phyloP scores from a whole-genome alignment of 2,329 filamentous ascomycete species.

The Elsinoe perseae region DNA sequence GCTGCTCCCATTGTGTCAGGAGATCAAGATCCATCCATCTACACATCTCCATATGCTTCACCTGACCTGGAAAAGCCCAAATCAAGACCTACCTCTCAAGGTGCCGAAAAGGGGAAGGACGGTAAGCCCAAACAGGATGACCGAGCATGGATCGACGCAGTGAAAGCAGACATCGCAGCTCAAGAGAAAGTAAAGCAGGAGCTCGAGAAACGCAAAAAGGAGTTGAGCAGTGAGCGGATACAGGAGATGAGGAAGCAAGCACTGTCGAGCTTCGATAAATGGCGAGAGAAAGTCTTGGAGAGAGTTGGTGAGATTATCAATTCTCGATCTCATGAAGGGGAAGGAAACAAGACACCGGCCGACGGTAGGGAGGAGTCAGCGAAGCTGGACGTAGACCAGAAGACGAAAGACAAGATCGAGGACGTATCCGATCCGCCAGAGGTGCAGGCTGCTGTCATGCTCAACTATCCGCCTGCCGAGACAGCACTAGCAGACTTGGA shows the following conservation, averaged over 20 bases:
- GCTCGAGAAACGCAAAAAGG: conserved; percentile 38
- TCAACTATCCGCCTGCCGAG: conserved; percentile 33
- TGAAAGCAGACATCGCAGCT: conserved; percentile 25
- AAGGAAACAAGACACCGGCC: conserved; percentile 18
- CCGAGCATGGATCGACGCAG: conserved; percentile 19
- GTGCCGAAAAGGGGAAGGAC: conserved; percentile 19
- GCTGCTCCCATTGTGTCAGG: conserved; percentile 28
- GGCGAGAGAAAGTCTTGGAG: conserved; percentile 63
- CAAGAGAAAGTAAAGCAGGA: conserved; percentile 28
- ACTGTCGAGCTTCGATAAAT: conserved; percentile 67
- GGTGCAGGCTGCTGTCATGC: conserved; percentile 25
- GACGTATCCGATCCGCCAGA: conserved; percentile 3
- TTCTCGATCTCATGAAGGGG: conserved; percentile 30
- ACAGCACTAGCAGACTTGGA: conserved; percentile 31
- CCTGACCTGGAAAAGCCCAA: conserved; percentile 8
- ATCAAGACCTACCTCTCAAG: conserved; percentile 15
- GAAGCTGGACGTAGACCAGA: conserved; percentile 18
- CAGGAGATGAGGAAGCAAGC: conserved; percentile 62
- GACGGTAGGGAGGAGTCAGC: conserved; percentile 15
- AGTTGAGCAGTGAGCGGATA: conserved; percentile 45
- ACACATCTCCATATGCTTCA: conserved; percentile 23
- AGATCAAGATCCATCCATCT: conserved; percentile 25
- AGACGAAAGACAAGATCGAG: conserved; percentile 23
- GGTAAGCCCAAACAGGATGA: conserved; percentile 24
- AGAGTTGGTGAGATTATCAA: conserved; percentile 61